Conservation (phyloP, 495 filamentous ascomycete genomes). For the Margaritispora aquatica region DNA sequence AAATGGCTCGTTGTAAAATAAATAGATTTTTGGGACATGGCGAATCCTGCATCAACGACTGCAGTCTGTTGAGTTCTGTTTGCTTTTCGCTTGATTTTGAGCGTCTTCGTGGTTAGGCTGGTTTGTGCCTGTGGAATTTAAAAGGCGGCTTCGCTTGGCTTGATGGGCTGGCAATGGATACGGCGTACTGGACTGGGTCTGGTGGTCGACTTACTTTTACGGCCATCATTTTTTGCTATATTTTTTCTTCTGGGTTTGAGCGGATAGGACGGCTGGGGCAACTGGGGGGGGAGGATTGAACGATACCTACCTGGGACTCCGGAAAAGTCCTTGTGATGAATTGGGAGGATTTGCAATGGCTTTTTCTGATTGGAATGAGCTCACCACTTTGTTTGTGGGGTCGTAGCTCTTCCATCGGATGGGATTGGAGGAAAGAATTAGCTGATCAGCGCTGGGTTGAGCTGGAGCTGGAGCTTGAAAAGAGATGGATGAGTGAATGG, state of each 20-base stretch:
- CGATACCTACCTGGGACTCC: not conserved
- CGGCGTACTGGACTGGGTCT: not conserved
- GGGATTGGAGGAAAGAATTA: not conserved
- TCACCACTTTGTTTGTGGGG: not conserved
- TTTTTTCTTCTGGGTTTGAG: not conserved
- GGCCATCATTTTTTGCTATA: not conserved
- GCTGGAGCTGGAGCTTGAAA: no score
- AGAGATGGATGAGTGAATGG: no score
- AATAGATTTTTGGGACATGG: constrained; percentile 13
- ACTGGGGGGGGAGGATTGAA: not conserved
- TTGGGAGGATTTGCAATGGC: not conserved
- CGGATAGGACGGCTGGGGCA: no score
- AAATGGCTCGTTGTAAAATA: constrained; percentile 25
- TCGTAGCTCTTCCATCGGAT: not conserved
- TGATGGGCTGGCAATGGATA: not conserved
- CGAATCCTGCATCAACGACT: not conserved
- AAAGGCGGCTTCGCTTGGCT: constrained; percentile 1
- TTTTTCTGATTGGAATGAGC: not conserved
- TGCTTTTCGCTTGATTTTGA: not conserved
- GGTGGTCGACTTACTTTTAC: not conserved
- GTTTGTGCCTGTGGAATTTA: not conserved
- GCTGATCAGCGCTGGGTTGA: not conserved
- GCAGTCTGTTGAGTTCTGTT: constrained; percentile 4
- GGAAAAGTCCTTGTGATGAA: not conserved
- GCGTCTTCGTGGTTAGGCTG: not conserved